Evolutionary conservation across 2,329 filamentous ascomycete genomes (phyloP), one percentile per base, ranked within the genome.

Genomic region (Tolypocladium tropicale): DNA sequence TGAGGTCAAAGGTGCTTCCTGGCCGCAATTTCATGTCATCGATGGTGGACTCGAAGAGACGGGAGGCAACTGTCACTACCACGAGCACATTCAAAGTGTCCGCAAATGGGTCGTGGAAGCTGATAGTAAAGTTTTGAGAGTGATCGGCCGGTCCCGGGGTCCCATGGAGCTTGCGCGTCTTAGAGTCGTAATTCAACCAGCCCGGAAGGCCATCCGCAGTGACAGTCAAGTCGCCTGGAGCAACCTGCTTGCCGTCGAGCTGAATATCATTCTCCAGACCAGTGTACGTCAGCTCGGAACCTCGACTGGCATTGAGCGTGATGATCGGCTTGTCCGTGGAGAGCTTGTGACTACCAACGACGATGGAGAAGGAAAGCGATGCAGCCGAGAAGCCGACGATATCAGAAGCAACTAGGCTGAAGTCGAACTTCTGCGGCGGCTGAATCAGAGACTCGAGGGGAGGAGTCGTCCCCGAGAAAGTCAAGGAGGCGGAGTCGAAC

Each of bases 331-430:
- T 76, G 2, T 80, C 78, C 59, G 88, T 86, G 1, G 79, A 80
- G 43, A 95, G 74, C 61, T 85, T 79, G 68, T 91, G 88, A 54
- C 76, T 81, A 50, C 86, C 86, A 23, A 95, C 83, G 2, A 85
- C 76, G 37, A 96, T 79, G 6, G 84, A 83, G 67, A 95, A 95
- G 0, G 76, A 72, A 54, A 87, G 66, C 2, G 80, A 79, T 11
- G 80, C 78, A 1, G 84, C 86, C 6, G 87, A 81, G 67, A 92
- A 96, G 1, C 89, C 90, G n/a, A 81, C 74, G 21, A 90, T 81
- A 65, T 95, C 88, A 1, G 88, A 93, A 1, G 89, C 90, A 53
- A 94, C 82, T 7, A 95, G 74, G 58, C 83, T 78, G 56, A 96
- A 79, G 23, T 79, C 78, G 64, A 91, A 94, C 0, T 75, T 79